Percentiles rank a stretch among this genome's conserved stretches.
Conservation (phyloP, 2,329 filamentous ascomycete genomes). For the Lithohypha guttulata region DNA sequence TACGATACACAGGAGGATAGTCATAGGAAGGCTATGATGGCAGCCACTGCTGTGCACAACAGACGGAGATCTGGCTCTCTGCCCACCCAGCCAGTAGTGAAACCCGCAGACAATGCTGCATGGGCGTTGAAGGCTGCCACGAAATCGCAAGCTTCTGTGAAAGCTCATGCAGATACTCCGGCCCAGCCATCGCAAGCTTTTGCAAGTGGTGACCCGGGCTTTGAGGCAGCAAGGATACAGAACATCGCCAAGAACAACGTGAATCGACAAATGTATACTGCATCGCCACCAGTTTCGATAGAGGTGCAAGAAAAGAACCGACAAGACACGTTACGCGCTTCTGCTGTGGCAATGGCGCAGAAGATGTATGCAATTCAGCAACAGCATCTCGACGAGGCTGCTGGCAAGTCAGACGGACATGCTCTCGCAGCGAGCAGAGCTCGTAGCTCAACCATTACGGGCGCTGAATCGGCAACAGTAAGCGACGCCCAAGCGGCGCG, state of each 20-base stretch:
- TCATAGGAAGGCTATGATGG: slow-evolving; percentile 56
- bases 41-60: slow-evolving; percentile 65
- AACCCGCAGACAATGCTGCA: slow-evolving; percentile 36
- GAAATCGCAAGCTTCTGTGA: slow-evolving; percentile 58
- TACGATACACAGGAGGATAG: slow-evolving; percentile 41
- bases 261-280: slow-evolving; percentile 65
- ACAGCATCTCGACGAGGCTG: slow-evolving; percentile 44
- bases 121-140: slow-evolving; percentile 64
- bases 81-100: slow-evolving; percentile 39
- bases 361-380: slow-evolving; percentile 69
- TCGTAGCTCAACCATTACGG: slow-evolving; percentile 18
- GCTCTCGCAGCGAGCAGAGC: slow-evolving; percentile 28
- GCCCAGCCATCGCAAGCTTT: slow-evolving; percentile 34
- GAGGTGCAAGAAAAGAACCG: slow-evolving; percentile 65
- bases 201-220: slow-evolving; percentile 31
- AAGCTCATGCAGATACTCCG: slow-evolving; percentile 43
- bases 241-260: slow-evolving; percentile 59
- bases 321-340: slow-evolving; percentile 64
- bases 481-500: slow-evolving; percentile 7
- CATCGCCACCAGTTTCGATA: slow-evolving; percentile 57
- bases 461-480: slow-evolving; percentile 7
- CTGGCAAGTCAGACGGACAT: slow-evolving; percentile 27
- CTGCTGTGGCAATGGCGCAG: slow-evolving; percentile 80
- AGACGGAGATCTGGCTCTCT: slow-evolving; percentile 56
- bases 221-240: slow-evolving; percentile 51